Percentiles rank a stretch among this genome's conserved stretches.
These are phyloP conservation scores for Saccharomyces jurei DNA, from an alignment of 805 yeast species.

Conservation along the genomic window DNA sequence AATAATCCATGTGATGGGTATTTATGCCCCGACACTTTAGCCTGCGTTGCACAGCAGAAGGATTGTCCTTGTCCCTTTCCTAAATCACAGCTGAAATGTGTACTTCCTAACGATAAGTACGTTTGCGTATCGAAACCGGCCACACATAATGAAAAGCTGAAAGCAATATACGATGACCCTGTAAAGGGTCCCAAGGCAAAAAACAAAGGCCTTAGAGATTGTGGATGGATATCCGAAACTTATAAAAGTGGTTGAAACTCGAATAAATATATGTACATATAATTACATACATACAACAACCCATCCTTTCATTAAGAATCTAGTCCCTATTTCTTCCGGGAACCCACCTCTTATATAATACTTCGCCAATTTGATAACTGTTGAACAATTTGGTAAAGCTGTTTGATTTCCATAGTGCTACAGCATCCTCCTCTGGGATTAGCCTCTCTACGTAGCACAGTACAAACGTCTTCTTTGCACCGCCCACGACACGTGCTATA, in stretches of 20 bases:
- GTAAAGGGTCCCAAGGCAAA: slow-evolving; percentile 40
- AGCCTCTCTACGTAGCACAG: slow-evolving; percentile 60
- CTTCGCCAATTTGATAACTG: slow-evolving; percentile 48
- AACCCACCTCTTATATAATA: slow-evolving; percentile 73
- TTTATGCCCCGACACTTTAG: slow-evolving; percentile 75
- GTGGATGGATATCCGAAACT: slow-evolving; percentile 77
- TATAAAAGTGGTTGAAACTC: slow-evolving; percentile 42
- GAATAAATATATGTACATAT: slow-evolving; percentile 1
- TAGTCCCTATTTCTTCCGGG: slow-evolving; percentile 78
- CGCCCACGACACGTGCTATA: slow-evolving; percentile 71
- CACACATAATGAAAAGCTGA: slow-evolving; percentile 32
- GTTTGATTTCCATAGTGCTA: slow-evolving; percentile 15
- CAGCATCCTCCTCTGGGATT: slow-evolving; percentile 23
- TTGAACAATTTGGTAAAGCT: slow-evolving; percentile 28
- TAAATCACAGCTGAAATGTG: slow-evolving; percentile 73
- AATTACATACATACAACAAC: not conserved
- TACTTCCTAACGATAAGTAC: slow-evolving; percentile 54
- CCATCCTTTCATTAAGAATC: not conserved
- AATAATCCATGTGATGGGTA: slow-evolving; percentile 50
- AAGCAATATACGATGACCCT: slow-evolving; percentile 36
- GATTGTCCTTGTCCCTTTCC: slow-evolving; percentile 93
- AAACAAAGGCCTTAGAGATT: slow-evolving; percentile 55
- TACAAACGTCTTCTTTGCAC: slow-evolving; percentile 74
- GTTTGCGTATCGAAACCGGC: slow-evolving; percentile 84
- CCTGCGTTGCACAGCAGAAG: slow-evolving; percentile 59